Base-by-base conservation (phyloP, 352 stramenopile genomes). In the Phytophthora fragariaefolia region DNA sequence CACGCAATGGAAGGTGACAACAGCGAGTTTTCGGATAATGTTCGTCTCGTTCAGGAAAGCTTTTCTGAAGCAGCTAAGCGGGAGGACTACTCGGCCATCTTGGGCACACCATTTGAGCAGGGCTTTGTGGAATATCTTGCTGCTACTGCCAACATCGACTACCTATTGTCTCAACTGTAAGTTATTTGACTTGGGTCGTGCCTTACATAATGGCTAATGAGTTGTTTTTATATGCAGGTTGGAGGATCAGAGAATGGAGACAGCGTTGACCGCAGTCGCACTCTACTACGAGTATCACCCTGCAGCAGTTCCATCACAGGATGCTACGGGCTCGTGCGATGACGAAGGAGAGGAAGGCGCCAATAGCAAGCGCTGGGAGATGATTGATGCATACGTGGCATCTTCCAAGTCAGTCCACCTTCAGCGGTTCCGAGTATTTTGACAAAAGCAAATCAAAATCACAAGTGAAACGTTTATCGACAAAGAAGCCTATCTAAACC, bases 51-150 rank as follows among this genome's bases (percentile, higher is more conserved):
- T 26, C 80, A 87, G 56, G 63, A 49, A 20, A 63, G 63, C 9
- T 85, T 89, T 46, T 55, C 42, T 13, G 64, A 85, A 66, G 76
- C 74, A 23, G 47, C 47, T 23, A 73, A 70, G 48, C 74, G 73
- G 40, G 28, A 69, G 20, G 69, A 68, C 6, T 66, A 80, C 34
- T 27, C 46, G 1, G 50, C 23, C 3, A 72, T 79, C 13, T 43
- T 85, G 22, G 46, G 46, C 23, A 81, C 73, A 30, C 62, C 76
- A 20, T 85, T 87, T 10, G 72, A 89, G 53, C 20, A 61, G 40
- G 69, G 53, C 4, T 89, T 87, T 45, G 42, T 89, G 12, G 74
- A 87, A 47, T 87, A 81, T 43, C 42, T 85, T 12, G 78, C 80
- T 17, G 76, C 76, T 9, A 83, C 60, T 17, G 50, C 42, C 23